Conservation (phyloP, 2,329 filamentous ascomycete genomes). For the Alternaria sp. region DNA sequence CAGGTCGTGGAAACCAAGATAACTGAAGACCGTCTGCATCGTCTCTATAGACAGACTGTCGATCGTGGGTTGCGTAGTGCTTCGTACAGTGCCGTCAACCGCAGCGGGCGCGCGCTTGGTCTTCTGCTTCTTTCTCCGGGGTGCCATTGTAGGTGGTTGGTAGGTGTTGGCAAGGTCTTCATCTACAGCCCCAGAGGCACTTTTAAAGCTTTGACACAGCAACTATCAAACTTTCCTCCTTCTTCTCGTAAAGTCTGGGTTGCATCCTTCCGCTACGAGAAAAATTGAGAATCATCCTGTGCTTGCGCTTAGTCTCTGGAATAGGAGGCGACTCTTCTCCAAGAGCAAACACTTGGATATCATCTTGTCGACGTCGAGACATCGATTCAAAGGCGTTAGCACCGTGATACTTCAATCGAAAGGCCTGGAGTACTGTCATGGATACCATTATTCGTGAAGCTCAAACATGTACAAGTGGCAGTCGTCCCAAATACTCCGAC, state of each 20-base stretch:
- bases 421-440: not conserved
- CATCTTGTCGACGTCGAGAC: not conserved
- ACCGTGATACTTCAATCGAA: not conserved
- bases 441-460: constrained; percentile 9
- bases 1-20: not conserved
- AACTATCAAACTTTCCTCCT: not conserved
- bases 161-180: not conserved
- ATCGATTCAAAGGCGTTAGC: not conserved
- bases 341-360: not conserved
- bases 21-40: not conserved
- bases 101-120: not conserved
- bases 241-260: not conserved
- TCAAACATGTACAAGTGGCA: not conserved
- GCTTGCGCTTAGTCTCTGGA: not conserved
- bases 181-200: accelerated
- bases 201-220: not conserved
- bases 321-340: not conserved
- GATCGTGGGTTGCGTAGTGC: not conserved
- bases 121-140: not conserved
- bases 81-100: not conserved
- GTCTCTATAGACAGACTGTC: not conserved
- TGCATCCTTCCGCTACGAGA: too few species aligned
- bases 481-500: not conserved
- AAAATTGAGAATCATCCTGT: not conserved
- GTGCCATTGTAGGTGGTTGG: not conserved